Evolutionary conservation across 75 land plant genomes (phyloP).

Genomic region (Cryptomeria japonica): DNA sequence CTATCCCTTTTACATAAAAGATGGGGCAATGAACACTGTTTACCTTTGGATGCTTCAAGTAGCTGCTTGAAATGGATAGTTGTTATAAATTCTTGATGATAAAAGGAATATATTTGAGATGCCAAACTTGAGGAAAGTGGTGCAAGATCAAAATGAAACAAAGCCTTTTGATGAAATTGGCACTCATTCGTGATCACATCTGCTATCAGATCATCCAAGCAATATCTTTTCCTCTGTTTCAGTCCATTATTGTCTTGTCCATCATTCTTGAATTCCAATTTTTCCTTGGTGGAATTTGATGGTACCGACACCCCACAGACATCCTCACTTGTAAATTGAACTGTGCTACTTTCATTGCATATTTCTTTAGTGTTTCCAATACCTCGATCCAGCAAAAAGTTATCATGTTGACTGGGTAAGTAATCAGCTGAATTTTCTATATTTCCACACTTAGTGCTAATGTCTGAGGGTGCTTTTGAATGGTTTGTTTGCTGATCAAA

Average conservation of each 20-base stretch:
- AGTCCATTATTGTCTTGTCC: not conserved
- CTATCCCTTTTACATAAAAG: not conserved
- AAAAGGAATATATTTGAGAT: not conserved
- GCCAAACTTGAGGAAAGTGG: conserved; percentile 12
- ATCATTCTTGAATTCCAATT: not conserved
- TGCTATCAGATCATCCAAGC: conserved; percentile 19
- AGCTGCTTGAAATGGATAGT: conserved; percentile 9
- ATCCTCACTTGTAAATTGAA: not conserved
- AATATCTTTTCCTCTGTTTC: conserved; percentile 11
- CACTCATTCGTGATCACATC: conserved; percentile 19
- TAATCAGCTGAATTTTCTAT: not conserved
- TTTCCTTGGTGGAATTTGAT: not conserved
- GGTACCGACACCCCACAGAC: not conserved
- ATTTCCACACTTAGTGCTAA: not conserved
- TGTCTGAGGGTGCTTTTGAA: not conserved
- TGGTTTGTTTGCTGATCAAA: not conserved
- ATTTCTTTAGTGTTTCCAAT: conserved; percentile 3
- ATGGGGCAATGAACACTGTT: not conserved
- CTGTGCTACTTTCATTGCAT: not conserved
- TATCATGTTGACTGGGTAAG: not conserved
- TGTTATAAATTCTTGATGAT: not conserved
- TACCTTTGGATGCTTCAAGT: conserved; percentile 16
- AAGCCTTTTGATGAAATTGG: conserved; percentile 12
- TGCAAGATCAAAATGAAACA: conserved; percentile 21
- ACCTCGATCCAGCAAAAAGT: not conserved